phyloP scores from a whole-genome alignment of 2,329 filamentous ascomycete genomes.

The Juglanconis sp. region DNA sequence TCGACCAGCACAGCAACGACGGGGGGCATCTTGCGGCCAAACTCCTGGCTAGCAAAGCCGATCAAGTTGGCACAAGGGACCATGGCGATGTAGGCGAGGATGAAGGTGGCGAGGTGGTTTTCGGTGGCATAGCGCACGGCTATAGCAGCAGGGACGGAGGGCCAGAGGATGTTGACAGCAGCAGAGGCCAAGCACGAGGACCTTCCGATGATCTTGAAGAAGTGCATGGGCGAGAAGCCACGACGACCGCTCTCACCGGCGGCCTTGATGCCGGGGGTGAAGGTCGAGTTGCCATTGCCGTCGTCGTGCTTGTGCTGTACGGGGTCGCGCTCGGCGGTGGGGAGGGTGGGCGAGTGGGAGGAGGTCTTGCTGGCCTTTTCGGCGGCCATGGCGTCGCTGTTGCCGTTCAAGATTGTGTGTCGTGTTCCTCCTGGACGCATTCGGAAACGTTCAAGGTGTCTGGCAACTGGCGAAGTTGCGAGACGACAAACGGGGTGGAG shows the following conservation, averaged over 20 bases:
- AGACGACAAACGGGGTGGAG: neutral
- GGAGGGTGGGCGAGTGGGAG: constrained; percentile 24
- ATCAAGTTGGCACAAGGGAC: constrained; percentile 72
- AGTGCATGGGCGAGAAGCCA: constrained; percentile 62
- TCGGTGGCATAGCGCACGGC: constrained; percentile 47
- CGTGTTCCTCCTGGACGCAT: neutral
- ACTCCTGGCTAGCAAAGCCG: constrained; percentile 69
- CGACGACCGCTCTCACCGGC: constrained; percentile 65
- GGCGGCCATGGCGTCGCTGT: constrained; percentile 8
- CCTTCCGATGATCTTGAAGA: constrained; percentile 60
- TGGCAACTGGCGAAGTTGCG: neutral
- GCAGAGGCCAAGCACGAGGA: constrained; percentile 63
- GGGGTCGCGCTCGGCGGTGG: constrained; percentile 23
- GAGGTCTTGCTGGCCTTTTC: constrained; percentile 18
- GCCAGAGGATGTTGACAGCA: constrained; percentile 70
- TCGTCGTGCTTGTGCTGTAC: constrained; percentile 17
- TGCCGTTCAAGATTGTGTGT: neutral
- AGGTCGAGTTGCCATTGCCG: constrained; percentile 15
- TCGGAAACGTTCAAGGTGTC: neutral
- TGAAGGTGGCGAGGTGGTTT: constrained; percentile 62
- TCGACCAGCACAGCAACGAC: constrained; percentile 63
- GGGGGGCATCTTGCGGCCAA: constrained; percentile 72
- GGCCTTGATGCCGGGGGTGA: constrained; percentile 29
- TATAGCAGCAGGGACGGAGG: constrained; percentile 69
- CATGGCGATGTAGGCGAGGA: constrained; percentile 73